Evolutionary conservation across 2,329 filamentous ascomycete genomes (phyloP).

Genomic region (Tolypocladium album): DNA sequence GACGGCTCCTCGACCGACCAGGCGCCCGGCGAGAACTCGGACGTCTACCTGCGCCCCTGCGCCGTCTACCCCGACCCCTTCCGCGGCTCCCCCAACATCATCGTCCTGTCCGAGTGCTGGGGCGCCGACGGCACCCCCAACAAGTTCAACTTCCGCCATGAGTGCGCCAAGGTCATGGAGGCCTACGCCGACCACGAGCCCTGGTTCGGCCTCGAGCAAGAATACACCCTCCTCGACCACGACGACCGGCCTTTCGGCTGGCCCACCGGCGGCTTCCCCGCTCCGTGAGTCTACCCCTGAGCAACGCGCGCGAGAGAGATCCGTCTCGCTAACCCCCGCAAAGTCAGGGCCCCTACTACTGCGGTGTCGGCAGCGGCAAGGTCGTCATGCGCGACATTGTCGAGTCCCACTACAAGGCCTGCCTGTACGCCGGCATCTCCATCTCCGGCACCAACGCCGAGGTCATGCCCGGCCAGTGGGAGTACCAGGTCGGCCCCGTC

Average conservation of each 20-base stretch:
- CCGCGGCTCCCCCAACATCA: slow-evolving; percentile 80
- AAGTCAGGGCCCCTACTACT: slow-evolving; percentile 40
- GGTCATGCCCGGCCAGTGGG: slow-evolving; percentile 77
- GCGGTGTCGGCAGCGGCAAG: slow-evolving; percentile 93
- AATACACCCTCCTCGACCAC: slow-evolving; percentile 73
- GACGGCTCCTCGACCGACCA: slow-evolving; percentile 82
- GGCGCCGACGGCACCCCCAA: slow-evolving; percentile 90
- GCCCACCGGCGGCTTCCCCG: slow-evolving; percentile 66
- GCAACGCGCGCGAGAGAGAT: no score
- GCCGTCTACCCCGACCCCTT: slow-evolving; percentile 89
- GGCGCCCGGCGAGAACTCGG: slow-evolving; percentile 89
- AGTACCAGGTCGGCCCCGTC: slow-evolving; percentile 93
- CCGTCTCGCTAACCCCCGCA: slow-evolving; percentile 6
- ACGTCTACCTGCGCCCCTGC: slow-evolving; percentile 89
- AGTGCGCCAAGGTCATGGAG: slow-evolving; percentile 83
- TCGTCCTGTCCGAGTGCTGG: slow-evolving; percentile 92
- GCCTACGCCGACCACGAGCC: slow-evolving; percentile 71
- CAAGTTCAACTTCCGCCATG: slow-evolving; percentile 97
- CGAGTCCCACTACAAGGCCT: slow-evolving; percentile 54
- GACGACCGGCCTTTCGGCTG: slow-evolving; percentile 80
- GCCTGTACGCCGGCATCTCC: slow-evolving; percentile 77
- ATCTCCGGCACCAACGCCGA: slow-evolving; percentile 99
- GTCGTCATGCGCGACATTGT: slow-evolving; percentile 98
- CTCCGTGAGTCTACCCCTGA: slow-evolving; percentile 38
- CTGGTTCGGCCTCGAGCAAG: slow-evolving; percentile 97